phyloP scores from a whole-genome alignment of 2,329 filamentous ascomycete genomes.

The Sporothrix globosa region DNA sequence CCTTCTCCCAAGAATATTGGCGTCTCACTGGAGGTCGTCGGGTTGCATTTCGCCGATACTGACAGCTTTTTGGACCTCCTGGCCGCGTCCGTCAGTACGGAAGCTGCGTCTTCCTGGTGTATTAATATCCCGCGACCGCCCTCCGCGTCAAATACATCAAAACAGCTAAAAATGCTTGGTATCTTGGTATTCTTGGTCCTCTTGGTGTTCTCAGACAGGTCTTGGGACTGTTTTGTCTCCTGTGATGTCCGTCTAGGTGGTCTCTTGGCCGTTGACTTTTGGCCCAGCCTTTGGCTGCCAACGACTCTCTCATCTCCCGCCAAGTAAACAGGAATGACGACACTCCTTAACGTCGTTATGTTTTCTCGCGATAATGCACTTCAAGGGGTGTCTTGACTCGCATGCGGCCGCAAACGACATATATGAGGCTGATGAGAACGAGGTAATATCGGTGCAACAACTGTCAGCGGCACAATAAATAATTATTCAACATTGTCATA shows the following conservation, averaged over 20 bases:
- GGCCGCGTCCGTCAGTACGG: neutral
- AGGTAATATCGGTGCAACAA: neutral
- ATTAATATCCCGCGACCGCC: constrained; percentile 6
- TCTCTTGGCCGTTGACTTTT: neutral
- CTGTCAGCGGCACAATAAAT: neutral
- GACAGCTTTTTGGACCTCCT: neutral
- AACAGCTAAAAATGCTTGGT: constrained; percentile 3
- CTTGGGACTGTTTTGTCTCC: neutral
- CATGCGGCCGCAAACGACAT: too few relatives aligned
- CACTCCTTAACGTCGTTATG: neutral
- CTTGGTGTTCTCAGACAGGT: neutral
- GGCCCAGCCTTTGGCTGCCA: neutral
- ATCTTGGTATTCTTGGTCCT: neutral
- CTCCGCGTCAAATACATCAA: neutral
- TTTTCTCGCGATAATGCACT: neutral
- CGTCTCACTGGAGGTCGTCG: constrained; percentile 5
- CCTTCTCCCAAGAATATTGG: constrained; percentile 13
- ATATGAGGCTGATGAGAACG: too few relatives aligned
- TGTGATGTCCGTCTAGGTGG: too few relatives aligned
- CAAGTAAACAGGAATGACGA: neutral
- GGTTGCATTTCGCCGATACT: neutral
- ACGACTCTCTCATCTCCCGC: neutral
- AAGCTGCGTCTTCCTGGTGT: neutral
- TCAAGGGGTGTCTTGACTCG: neutral
- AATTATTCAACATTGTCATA: too few relatives aligned